Evolutionary conservation across 2,329 filamentous ascomycete genomes (phyloP), one percentile per base, ranked within the genome.

Genomic region (Dactylella cylindrospora): DNA sequence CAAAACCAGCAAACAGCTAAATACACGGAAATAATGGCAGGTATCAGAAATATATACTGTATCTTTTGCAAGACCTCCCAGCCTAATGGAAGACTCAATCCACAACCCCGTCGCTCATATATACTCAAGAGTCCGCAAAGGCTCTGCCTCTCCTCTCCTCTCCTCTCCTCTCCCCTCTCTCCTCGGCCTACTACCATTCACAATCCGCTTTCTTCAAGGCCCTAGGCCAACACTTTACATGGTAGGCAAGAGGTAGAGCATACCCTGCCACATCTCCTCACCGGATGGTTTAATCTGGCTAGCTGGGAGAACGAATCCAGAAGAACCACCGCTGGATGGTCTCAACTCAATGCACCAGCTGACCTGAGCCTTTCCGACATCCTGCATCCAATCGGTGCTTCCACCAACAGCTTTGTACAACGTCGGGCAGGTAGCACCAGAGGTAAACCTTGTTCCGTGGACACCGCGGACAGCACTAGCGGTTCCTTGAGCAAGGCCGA

Each of bases 321-420:
- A 39, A 7, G 74, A 73, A 1, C 66, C 68, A 71, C 64, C 79
- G 65, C 71, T 79, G 76, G 15, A 76, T 72, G 2, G 77, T 77
- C 68, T 77, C 78, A 31, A 71, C 72, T 65, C 73, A 76, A 28
- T 74, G 72, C 12, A 77, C 73, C 54, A 61, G 49, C 54, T 61
- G 35, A 61, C 36, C 20, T 61, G 46, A 1, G 54, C 54, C 49
- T 72, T 71, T 1, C 72, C 73, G 5, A 73, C 69, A 62, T 76
- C 74, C 51, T 71, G 70, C 1, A 74, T 72, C 43, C 76, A 78
- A 62, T 79, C 77, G 1, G 75, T 71, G 19, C 72, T 73, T 35
- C 70, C 71, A n/a, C 77, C 76, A n/a, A 73, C 73, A 29, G 80
- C 79, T 66, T 79, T 76, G 71, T 85, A 85, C 65, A 85, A 80